Base-by-base conservation (phyloP, 345 rosid species). In the Rhodamnia argentea region DNA sequence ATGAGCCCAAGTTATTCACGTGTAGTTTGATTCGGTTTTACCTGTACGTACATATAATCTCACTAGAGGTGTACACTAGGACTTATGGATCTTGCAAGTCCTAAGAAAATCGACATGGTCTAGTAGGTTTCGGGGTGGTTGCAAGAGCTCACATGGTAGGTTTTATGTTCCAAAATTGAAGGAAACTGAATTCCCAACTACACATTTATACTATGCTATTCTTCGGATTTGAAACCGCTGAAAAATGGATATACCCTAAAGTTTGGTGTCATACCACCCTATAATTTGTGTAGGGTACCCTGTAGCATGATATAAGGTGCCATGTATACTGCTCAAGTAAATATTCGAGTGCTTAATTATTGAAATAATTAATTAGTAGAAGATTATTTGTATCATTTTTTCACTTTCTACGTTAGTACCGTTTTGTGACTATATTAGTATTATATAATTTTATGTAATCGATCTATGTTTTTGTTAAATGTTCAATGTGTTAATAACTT, bases 1-100 rank as follows among this genome's bases (percentile, higher is more conserved):
- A 7, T 4, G 0, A 64, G 23, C 12, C 0, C 0, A 42, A 29
- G 42, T 64, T 16, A 64, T 29, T 29, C 1, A 0, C 0, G 10
- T 15, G 24, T 32, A 32, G 44, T 42, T 29, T 32, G 44, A 16
- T 42, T 64, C 0, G 13, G 1, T 32, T 29, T 64, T 1, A 18
- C 76, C 13, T 10, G 18, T 8, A 0, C 7, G 18, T 27, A 27
- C 7, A 15, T 62, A 15, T 60, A 3, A 27, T 3, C 74, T 27
- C 10, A 62, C 40, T 14, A 14, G 22, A 29, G 22, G 37, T 62
- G 40, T 7, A 37, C 74, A 62, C 12, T 4, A 64, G 44, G 32
- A 16, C 23, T 3, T 7, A 16, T 1, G 10, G 23, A 32, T 64
- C 76, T 0, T 16, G 6, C 5, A 10, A 2, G 32, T 11, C 44